Evolutionary conservation across 352 stramenopile species (phyloP).

Genomic region (Phytophthora nicotianae): DNA sequence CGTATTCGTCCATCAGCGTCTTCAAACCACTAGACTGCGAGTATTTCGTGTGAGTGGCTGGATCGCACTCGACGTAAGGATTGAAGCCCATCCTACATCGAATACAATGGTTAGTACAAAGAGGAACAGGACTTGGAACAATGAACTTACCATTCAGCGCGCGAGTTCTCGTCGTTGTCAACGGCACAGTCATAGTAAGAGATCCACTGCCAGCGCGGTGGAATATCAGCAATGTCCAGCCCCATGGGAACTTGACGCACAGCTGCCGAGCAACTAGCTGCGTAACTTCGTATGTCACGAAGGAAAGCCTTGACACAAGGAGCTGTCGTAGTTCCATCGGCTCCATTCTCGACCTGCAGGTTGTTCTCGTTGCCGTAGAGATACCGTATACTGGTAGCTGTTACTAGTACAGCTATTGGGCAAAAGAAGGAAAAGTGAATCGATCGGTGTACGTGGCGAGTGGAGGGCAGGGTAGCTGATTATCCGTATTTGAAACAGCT

Average conservation of each 20-base stretch:
- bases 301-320: constrained; percentile 75
- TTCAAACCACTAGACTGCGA: constrained; percentile 58
- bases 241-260: constrained; percentile 65
- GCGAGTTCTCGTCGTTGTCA: constrained; percentile 56
- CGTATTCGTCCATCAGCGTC: constrained; percentile 70
- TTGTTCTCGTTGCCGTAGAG: constrained; percentile 73
- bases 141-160: constrained; percentile 49
- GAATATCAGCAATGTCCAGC: constrained; percentile 66
- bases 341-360: constrained; percentile 38
- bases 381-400: too few relatives aligned
- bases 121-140: neutral
- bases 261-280: constrained; percentile 38
- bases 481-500: too few relatives aligned
- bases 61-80: constrained; percentile 74
- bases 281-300: constrained; percentile 61
- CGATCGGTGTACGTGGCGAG: too few relatives aligned
- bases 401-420: too few relatives aligned
- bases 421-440: too few relatives aligned
- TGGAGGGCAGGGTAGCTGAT: too few relatives aligned
- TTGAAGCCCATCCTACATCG: constrained; percentile 54
- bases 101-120: neutral
- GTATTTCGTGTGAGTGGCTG: constrained; percentile 55
- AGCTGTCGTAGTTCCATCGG: constrained; percentile 37
- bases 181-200: constrained; percentile 71
- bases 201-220: constrained; percentile 58